Evolutionary conservation across 176 grass and related monocot species (phyloP).

Genomic region (Luzula sylvatica): DNA sequence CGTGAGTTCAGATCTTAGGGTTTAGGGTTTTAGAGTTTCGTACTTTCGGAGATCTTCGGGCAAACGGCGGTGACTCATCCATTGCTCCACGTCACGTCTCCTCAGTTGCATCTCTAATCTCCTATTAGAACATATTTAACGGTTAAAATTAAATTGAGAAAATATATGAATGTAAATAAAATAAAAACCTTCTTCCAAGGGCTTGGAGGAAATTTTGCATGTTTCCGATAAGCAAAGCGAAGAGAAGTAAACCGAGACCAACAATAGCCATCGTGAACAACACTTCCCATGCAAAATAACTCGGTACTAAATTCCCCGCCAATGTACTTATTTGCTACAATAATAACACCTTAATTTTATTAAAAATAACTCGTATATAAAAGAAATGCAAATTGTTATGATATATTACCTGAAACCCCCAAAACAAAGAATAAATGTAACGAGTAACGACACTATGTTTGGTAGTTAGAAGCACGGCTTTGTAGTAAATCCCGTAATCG

Average conservation of each 20-base stretch:
- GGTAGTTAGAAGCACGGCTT: slow-evolving; percentile 67
- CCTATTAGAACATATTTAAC: slow-evolving; percentile 23
- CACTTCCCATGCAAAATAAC: slow-evolving; percentile 93
- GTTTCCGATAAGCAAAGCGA: slow-evolving; percentile 87
- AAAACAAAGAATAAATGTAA: slow-evolving; percentile 91
- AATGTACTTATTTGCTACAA: slow-evolving; percentile 95
- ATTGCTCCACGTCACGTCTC: slow-evolving; percentile 87
- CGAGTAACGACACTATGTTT: slow-evolving; percentile 45
- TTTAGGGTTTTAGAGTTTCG: not conserved
- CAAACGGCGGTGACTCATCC: slow-evolving; percentile 93
- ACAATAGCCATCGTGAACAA: slow-evolving; percentile 95
- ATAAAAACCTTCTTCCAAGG: slow-evolving; percentile 73
- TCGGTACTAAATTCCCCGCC: slow-evolving; percentile 72
- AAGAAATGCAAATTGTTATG: not conserved
- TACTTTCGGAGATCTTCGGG: slow-evolving; percentile 89
- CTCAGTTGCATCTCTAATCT: slow-evolving; percentile 97
- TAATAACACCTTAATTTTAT: not conserved
- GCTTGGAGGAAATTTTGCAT: slow-evolving; percentile 99
- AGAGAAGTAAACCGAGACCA: slow-evolving; percentile 75
- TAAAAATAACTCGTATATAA: not conserved
- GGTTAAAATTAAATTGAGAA: not conserved
- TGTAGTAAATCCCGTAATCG: slow-evolving; percentile 68
- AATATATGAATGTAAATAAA: slow-evolving; percentile 1
- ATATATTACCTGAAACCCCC: slow-evolving; percentile 98
- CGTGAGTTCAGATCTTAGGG: slow-evolving; percentile 11